Base-by-base conservation (phyloP, 768 basidiomycete genomes). In the Russula brevipes region DNA sequence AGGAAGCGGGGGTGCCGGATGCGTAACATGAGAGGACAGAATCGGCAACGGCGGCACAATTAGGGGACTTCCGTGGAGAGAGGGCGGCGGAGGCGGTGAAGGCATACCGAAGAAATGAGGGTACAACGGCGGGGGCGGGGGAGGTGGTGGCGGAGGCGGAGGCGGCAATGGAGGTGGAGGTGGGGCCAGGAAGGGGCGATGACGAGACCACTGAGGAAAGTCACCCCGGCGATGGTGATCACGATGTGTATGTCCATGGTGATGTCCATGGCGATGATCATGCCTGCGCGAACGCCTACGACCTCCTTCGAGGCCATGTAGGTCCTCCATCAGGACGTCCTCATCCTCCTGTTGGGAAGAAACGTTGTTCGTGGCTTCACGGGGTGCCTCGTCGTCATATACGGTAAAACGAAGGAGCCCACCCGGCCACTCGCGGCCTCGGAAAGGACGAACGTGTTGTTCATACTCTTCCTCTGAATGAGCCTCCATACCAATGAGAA, bases 371-470 rank as follows among this genome's bases (percentile, higher is more conserved):
- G 55, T 56, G 24, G 49, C 24, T 44, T 64, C 66, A 44, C 39
- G 61, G 33, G 66, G 72, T 10, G 73, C 76, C 68, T 79, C 81
- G 62, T 88, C 81, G 65, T 89, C 86, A 59, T 77, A 76, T 17
- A 91, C 77, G 19, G 79, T 76, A 74, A 91, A 87, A 70, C 82
- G 81, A 36, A 91, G 75, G 54, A 86, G 73, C 50, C 84, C 82
- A 66, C 81, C 82, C 24, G 78, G 75, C 81, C 82, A 87, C n/a
- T 72, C 67, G 64, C 80, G 79, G 51, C 78, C 76, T 39, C 73
- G 77, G 72, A 83, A 82, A 57, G 80, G 80, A 35, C 76, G 72
- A 35, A 84, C 78, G 67, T 76, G 78, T 36, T 70, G 74, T 54
- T 77, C 71, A 68, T 88, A 92, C 61, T 90, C 85, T 24, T 81